Base-by-base conservation (phyloP, 2,329 filamentous ascomycete species). In the Bimuria novae-zelandiae region DNA sequence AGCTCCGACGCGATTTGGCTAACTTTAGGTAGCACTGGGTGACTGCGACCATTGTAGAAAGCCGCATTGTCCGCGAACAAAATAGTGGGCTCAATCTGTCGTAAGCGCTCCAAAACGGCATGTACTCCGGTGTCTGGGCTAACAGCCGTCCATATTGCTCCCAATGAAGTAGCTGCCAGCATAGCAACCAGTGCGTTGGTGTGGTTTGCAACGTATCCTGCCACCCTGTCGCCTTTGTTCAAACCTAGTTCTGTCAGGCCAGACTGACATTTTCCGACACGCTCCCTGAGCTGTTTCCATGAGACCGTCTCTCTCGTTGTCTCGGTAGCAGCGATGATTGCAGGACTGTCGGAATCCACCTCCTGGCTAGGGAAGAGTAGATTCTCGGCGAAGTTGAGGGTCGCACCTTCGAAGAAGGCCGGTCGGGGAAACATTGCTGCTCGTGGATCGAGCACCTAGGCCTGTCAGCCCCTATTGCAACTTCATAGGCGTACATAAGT, bases 381-480 rank as follows among this genome's bases (percentile, higher is more conserved):
- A 72, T 99, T 99, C 77, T 97, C 90, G 22, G 93, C 92, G 71
- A 97, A 97, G 74, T 97, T 99, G 60, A 97, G 80, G 52, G 80
- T 85, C 12, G 89, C 84, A 8, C 87, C 88, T 51, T 85, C 74
- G 72, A 97, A 97, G 79, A 96, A 97, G 54, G 86, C 79, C 7
- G 93, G 92, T 21, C 91, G 86, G 21, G 93, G 93, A 65, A 92
- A 97, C 82, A 97, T 89, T 41, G 84, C 80, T 5, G 85, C 82
- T 49, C 84, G 75, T 35, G 82, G 71, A 21, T 89, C 84, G 16
- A 96, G 78, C 36, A 90, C 88, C 87, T 92, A 22, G 42, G 46
- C 29, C 8, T n/a, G 43, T 70, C 42, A 69, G 56, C 48, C 36
- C n/a, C 48, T 37, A 58, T 25, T 22, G 16, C 23, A 42, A 7